Percentiles rank a stretch among this genome's conserved stretches.
Conservation (phyloP, 179 eudicot species). For the Silene noctiflora region DNA sequence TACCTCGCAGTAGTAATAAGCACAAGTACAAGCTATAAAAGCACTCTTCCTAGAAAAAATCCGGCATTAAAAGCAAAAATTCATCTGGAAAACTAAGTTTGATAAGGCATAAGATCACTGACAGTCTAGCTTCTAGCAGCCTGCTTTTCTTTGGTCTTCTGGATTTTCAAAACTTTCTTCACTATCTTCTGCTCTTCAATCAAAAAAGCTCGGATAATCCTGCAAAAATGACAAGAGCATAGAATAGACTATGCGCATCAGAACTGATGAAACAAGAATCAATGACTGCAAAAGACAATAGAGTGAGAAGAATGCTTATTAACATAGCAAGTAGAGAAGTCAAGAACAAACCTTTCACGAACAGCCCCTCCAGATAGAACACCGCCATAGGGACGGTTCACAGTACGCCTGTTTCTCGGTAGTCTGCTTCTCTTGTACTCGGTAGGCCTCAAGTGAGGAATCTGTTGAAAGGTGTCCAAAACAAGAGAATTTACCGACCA, state of each 20-base stretch:
- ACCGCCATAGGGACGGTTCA: slow-evolving; percentile 94
- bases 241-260: neutral
- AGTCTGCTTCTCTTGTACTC: slow-evolving; percentile 85
- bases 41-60: neutral
- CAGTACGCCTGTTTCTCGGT: slow-evolving; percentile 85
- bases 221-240: slow-evolving; percentile 14
- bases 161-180: slow-evolving; percentile 89
- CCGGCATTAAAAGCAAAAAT: neutral
- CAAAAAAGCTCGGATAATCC: slow-evolving; percentile 79
- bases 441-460: slow-evolving; percentile 91
- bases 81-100: neutral
- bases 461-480: slow-evolving; percentile 35
- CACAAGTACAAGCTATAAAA: neutral
- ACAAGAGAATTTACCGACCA: neutral
- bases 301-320: neutral
- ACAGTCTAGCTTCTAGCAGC: slow-evolving; percentile 44
- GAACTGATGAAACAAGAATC: neutral
- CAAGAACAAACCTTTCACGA: slow-evolving; percentile 62
- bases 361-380: slow-evolving; percentile 88
- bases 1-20: neutral
- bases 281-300: too few species aligned
- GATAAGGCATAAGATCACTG: neutral
- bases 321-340: neutral
- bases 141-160: slow-evolving; percentile 67
- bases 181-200: slow-evolving; percentile 90